Percentiles rank a stretch among this genome's conserved stretches.
Conservation (phyloP, 768 basidiomycete species). For the Leccinum variicolor region DNA sequence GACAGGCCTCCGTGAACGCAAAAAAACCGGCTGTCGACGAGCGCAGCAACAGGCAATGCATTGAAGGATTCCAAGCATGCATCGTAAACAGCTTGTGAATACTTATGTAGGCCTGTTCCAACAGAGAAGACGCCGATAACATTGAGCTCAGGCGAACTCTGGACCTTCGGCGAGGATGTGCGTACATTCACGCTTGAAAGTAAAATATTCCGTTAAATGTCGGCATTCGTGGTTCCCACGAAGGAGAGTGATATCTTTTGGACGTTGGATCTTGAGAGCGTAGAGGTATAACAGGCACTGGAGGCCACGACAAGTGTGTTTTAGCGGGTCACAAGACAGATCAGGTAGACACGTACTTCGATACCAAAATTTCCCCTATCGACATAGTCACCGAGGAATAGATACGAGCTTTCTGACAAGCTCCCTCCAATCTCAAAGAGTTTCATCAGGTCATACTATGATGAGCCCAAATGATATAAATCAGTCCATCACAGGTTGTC, state of each 20-base stretch:
- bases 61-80: slow-evolving; percentile 90
- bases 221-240: slow-evolving; percentile 98
- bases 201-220: slow-evolving; percentile 96
- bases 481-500: slow-evolving; percentile 18
- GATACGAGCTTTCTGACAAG: slow-evolving; percentile 78
- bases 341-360: slow-evolving; percentile 42
- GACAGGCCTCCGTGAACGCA: slow-evolving; percentile 97
- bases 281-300: slow-evolving; percentile 93
- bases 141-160: slow-evolving; percentile 6
- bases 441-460: slow-evolving; percentile 96
- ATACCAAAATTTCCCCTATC: slow-evolving; percentile 94
- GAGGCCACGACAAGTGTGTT: neutral
- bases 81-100: slow-evolving; percentile 66
- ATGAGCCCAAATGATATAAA: neutral
- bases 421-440: slow-evolving; percentile 93
- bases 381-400: slow-evolving; percentile 97
- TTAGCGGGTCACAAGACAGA: neutral
- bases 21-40: slow-evolving; percentile 94
- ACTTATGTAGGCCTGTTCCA: slow-evolving; percentile 25
- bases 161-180: slow-evolving; percentile 9
- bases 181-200: slow-evolving; percentile 95
- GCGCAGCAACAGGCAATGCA: slow-evolving; percentile 83
- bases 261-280: slow-evolving; percentile 88
- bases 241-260: slow-evolving; percentile 75
- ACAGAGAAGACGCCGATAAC: slow-evolving; percentile 9